Percentiles rank a stretch among this genome's conserved stretches.
phyloP scores from a whole-genome alignment of 2,329 filamentous ascomycete species.

The Rhinocladiella similis region DNA sequence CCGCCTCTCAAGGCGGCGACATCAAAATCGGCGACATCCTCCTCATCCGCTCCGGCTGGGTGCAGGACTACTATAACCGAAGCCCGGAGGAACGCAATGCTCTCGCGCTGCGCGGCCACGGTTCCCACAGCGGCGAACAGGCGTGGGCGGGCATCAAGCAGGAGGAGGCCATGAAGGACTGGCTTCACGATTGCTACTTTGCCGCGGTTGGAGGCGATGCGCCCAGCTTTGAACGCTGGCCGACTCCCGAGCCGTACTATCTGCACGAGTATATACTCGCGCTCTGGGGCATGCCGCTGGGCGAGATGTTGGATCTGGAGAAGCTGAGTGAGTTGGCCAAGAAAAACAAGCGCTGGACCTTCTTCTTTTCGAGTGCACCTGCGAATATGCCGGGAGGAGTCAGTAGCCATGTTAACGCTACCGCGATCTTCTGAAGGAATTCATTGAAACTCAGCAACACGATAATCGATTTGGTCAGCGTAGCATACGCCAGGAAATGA shows the following conservation, averaged over 20 bases:
- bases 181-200: conserved; percentile 70
- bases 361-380: conserved; percentile 46
- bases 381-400: conserved; percentile 45
- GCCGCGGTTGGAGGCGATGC: conserved; percentile 65
- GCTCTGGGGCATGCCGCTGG: conserved; percentile 47
- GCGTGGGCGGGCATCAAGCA: conserved; percentile 54
- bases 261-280: conserved; percentile 44
- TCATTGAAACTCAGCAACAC: neutral
- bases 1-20: conserved; percentile 54
- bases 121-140: conserved; percentile 37
- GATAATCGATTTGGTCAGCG: neutral
- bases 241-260: conserved; percentile 43
- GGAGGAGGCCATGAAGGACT: conserved; percentile 59
- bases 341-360: conserved; percentile 39
- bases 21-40: conserved; percentile 65
- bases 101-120: conserved; percentile 33
- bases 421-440: conserved; percentile 40
- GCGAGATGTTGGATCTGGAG: conserved; percentile 49
- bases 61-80: conserved; percentile 57
- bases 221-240: conserved; percentile 64
- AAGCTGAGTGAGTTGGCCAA: conserved; percentile 37
- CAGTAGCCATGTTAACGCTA: conserved; percentile 45
- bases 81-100: conserved; percentile 35
- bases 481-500: neutral
- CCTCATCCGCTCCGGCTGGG: conserved; percentile 64